phyloP scores from a whole-genome alignment of 2,329 filamentous ascomycete species.

The Verticillium isaacii region DNA sequence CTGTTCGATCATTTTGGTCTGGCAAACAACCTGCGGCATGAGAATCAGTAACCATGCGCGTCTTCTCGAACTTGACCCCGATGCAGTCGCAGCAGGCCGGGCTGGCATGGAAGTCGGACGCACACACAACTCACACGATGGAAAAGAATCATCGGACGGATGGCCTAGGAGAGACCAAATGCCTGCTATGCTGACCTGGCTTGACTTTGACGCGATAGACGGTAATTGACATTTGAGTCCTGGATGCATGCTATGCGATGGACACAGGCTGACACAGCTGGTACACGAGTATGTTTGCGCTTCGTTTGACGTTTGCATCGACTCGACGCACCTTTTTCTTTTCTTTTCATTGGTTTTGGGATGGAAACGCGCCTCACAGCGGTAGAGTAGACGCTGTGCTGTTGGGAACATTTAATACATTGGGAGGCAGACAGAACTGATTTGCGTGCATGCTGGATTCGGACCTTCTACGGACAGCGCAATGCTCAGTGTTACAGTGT shows the following conservation, averaged over 20 bases:
- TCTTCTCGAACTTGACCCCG: background rate
- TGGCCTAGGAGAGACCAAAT: background rate
- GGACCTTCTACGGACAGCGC: background rate
- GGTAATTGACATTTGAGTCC: slow-evolving; percentile 11
- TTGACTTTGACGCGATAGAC: slow-evolving; percentile 10
- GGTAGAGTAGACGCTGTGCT: background rate
- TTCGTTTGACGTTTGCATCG: slow-evolving; percentile 17
- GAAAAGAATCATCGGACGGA: background rate
- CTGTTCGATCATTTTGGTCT: background rate
- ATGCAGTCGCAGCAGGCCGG: background rate
- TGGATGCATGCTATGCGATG: background rate
- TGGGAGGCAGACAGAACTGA: background rate
- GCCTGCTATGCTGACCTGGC: background rate
- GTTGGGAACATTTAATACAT: background rate
- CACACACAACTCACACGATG: background rate
- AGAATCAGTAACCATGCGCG: background rate
- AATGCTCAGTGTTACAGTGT: no score
- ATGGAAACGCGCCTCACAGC: background rate
- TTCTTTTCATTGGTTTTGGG: background rate
- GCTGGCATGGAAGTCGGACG: background rate
- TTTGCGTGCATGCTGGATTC: background rate
- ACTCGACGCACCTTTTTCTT: slow-evolving; percentile 3
- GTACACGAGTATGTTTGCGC: slow-evolving; percentile 25
- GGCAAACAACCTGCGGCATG: background rate
- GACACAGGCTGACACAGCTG: background rate